Percentiles rank a stretch among this genome's conserved stretches.
Evolutionary conservation across 352 stramenopile genomes (phyloP).

Genomic region (Peronosclerospora sorghi): DNA sequence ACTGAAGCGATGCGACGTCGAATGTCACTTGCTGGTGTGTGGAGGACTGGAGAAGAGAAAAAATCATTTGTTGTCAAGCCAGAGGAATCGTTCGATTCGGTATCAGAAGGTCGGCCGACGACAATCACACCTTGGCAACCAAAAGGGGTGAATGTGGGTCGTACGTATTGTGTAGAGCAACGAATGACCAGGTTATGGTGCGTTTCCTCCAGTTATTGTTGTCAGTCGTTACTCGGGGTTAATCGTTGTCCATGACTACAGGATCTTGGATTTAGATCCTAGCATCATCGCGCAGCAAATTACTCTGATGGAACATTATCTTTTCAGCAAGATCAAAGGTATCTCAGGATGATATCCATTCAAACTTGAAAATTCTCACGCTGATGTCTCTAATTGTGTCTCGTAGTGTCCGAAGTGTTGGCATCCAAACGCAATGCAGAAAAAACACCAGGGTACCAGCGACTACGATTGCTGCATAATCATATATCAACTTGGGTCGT

Average conservation of each 20-base stretch:
- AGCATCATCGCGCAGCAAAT: constrained; percentile 77
- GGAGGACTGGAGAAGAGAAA: constrained; percentile 38
- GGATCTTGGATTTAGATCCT: constrained; percentile 67
- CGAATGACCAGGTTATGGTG: constrained; percentile 48
- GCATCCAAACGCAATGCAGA: constrained; percentile 61
- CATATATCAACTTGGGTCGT: constrained; percentile 82
- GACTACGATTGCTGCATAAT: constrained; percentile 74
- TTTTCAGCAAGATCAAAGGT: constrained; percentile 85
- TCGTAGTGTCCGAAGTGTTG: constrained; percentile 64
- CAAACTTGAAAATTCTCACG: not conserved
- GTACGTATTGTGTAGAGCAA: constrained; percentile 15
- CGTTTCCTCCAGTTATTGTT: constrained; percentile 1
- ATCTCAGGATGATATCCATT: not conserved
- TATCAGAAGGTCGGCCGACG: constrained; percentile 20
- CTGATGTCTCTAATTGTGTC: not conserved
- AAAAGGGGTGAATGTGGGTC: constrained; percentile 29
- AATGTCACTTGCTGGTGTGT: constrained; percentile 66
- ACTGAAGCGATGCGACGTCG: constrained; percentile 58
- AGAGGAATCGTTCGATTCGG: constrained; percentile 21
- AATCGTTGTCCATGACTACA: constrained; percentile 7
- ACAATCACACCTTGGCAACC: constrained; percentile 50
- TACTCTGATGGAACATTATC: constrained; percentile 77
- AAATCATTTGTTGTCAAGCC: constrained; percentile 54
- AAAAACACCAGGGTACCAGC: constrained; percentile 76
- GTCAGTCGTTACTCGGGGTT: not conserved